Evolutionary conservation across 2,329 filamentous ascomycete species (phyloP).

Genomic region (Fusarium verrucosum): DNA sequence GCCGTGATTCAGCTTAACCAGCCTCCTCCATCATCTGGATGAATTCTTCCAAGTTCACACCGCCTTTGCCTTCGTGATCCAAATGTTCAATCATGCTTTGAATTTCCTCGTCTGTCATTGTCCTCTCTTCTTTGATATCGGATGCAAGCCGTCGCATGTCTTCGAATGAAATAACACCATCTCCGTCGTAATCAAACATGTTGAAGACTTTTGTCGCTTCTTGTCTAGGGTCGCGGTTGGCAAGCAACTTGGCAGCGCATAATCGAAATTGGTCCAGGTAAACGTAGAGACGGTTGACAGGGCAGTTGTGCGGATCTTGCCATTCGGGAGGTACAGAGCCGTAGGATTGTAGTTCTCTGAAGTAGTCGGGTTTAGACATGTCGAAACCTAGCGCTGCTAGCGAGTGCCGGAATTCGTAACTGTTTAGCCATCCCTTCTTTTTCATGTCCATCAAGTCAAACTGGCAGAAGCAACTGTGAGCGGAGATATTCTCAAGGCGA

Average conservation of each 20-base stretch:
- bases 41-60: conserved; percentile 74
- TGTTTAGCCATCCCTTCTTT: conserved; percentile 93
- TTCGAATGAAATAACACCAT: conserved; percentile 88
- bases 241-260: conserved; percentile 83
- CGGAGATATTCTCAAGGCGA: background rate
- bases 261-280: conserved; percentile 67
- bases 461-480: conserved; percentile 55
- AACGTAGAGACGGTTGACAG: conserved; percentile 57
- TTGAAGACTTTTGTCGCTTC: conserved; percentile 92
- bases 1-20: conserved; percentile 40
- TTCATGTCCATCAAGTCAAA: conserved; percentile 97
- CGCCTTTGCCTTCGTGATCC: conserved; percentile 92
- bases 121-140: conserved; percentile 82
- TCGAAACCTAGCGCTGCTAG: conserved; percentile 96
- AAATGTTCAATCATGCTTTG: conserved; percentile 98
- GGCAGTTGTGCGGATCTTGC: conserved; percentile 55
- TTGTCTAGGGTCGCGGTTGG: conserved; percentile 84
- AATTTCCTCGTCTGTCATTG: conserved; percentile 90
- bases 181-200: conserved; percentile 91
- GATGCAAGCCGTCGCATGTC: conserved; percentile 88
- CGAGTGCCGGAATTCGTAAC: conserved; percentile 97
- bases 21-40: conserved; percentile 67
- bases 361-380: conserved; percentile 84
- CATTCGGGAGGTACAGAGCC: conserved; percentile 75
- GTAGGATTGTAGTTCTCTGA: conserved; percentile 81